Evolutionary conservation across 345 rosid genomes (phyloP), one percentile per base, ranked within the genome.

Genomic region (Pseudoturritis turrita): DNA sequence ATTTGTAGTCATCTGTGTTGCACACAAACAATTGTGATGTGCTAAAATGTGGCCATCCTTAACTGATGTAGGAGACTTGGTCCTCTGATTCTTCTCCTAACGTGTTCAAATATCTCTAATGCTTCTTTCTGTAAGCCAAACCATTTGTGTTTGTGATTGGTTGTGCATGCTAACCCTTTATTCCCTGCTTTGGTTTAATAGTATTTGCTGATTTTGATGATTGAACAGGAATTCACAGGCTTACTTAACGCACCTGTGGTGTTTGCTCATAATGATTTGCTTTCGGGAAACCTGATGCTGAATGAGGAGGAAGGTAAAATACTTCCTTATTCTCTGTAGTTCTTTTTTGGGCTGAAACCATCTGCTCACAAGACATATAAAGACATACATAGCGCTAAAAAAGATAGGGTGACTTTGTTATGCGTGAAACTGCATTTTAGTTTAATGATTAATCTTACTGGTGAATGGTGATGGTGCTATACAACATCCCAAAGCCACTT

Each of bases 251-350:
- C 97, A 70, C 90, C 98, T 0, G 93, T 91, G 65, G 97, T 95
- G 74, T 95, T 88, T 83, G 80, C 92, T 59, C 99, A 95, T 71
- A 95, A 91, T 69, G 99, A 95, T 85, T 81, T 95, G 81, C 96
- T 95, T 29, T 91, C 93, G 12, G 99, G 97, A 65, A 95, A 95
- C 74, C 57, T 95, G 68, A 95, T 95, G 99, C 73, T 82, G 37
- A 95, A 89, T 64, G 97, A 87, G 8, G 93, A 84, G 45, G 85
- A 87, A 86, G 99, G 97, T 91, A 52, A 58, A 50, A 62, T 43
- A 44, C 22, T 43, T 65, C 19, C 7, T 47, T 18, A 36, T 25
- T 60, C 68, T 28, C 18, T 47, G 37, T 7, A 56, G 14, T 44
- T 50, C 3, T 31, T 53, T 54, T 10, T 36, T n/a, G 6, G 1